Percentiles rank a stretch among this genome's conserved stretches.
Evolutionary conservation across 2,329 filamentous ascomycete species (phyloP).

Genomic region (Aspergillus cejpii): DNA sequence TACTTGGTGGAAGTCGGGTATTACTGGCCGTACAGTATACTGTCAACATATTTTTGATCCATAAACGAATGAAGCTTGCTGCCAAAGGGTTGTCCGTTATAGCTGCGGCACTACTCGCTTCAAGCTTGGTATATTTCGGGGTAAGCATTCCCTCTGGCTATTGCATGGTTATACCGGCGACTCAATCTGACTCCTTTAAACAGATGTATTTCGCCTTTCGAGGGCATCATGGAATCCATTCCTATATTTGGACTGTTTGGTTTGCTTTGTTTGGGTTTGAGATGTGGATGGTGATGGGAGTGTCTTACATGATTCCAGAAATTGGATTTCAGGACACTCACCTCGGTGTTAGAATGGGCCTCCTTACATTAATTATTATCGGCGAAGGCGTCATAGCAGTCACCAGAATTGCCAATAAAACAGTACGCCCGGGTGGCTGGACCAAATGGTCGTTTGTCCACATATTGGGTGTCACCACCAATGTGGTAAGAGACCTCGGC

Average conservation of each 20-base stretch:
- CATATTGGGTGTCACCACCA: conserved; percentile 34
- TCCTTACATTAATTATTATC: conserved; percentile 60
- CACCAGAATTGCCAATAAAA: conserved; percentile 50
- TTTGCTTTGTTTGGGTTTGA: conserved; percentile 52
- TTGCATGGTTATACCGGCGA: not conserved
- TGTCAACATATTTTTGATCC: conserved; percentile 30
- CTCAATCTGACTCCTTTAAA: conserved; percentile 4
- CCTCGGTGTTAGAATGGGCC: conserved; percentile 56
- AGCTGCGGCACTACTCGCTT: conserved; percentile 24
- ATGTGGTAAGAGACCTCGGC: conserved; percentile 26
- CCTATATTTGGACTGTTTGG: conserved; percentile 46
- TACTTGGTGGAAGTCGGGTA: conserved; percentile 49
- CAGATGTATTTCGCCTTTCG: conserved; percentile 35
- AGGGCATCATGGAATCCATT: conserved; percentile 13
- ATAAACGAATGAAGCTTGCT: conserved; percentile 21
- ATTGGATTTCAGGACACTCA: conserved; percentile 58
- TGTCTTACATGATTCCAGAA: conserved; percentile 51
- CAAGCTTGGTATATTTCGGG: conserved; percentile 25
- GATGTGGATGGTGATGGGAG: conserved; percentile 45
- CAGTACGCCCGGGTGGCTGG: conserved; percentile 36
- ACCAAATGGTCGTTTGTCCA: conserved; percentile 37
- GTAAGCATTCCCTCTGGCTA: conserved; percentile 14
- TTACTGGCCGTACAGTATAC: conserved; percentile 51
- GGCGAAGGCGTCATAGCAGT: conserved; percentile 61
- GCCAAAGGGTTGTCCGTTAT: conserved; percentile 26